Evolutionary conservation across 352 stramenopile species (phyloP).

Genomic region (Detonula confervacea): DNA sequence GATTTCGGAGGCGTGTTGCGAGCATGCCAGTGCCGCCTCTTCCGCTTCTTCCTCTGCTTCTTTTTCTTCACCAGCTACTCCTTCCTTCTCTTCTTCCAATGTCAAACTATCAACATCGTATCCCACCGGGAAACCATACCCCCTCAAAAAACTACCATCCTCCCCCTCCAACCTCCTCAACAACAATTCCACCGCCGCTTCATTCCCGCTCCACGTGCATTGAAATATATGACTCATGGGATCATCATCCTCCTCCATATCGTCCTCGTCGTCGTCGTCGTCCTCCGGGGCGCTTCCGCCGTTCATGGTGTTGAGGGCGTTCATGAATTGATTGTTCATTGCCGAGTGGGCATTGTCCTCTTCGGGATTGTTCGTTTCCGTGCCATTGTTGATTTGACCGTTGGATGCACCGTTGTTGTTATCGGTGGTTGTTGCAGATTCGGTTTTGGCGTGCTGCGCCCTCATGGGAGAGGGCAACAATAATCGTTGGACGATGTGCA

Average conservation of each 20-base stretch:
- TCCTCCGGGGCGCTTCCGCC: background rate
- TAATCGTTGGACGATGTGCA: conserved; percentile 86
- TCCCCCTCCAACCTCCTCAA: conserved; percentile 55
- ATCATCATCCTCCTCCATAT: conserved; percentile 52
- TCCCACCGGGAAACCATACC: conserved; percentile 41
- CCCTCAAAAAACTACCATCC: conserved; percentile 36
- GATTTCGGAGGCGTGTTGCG: conserved; percentile 80
- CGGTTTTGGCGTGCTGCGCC: conserved; percentile 13
- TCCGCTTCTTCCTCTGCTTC: conserved; percentile 38
- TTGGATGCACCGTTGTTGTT: no score
- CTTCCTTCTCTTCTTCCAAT: background rate
- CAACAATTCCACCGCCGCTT: conserved; percentile 67
- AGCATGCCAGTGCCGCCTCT: conserved; percentile 53
- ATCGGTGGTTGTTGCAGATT: no score
- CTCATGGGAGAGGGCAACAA: conserved; percentile 68
- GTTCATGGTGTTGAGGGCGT: conserved; percentile 41
- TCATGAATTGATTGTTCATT: conserved; percentile 47
- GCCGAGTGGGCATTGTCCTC: conserved; percentile 41
- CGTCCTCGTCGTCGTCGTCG: conserved; percentile 49
- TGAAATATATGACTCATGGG: conserved; percentile 58
- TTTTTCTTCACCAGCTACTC: background rate
- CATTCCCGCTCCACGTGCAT: conserved; percentile 67
- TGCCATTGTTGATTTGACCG: no score
- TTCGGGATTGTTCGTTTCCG: conserved; percentile 16
- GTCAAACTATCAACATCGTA: conserved; percentile 28